Conservation (phyloP, 768 basidiomycete species). For the Rubroboletus pulcherrimus region DNA sequence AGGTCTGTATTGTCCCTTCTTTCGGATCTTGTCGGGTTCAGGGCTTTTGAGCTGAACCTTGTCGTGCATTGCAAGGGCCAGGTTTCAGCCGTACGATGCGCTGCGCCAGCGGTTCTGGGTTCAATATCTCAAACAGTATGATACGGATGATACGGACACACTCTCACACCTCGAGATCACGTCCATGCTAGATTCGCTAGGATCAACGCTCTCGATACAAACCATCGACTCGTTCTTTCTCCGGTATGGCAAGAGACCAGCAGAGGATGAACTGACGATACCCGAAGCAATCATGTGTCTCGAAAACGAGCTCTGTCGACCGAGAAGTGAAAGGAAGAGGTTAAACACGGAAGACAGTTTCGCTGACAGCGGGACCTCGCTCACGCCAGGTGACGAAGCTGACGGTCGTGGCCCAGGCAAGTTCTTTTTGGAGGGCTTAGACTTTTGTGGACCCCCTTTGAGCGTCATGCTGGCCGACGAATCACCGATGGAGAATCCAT, state of each 20-base stretch:
- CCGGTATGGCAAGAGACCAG: slow-evolving; percentile 58
- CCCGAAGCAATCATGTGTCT: slow-evolving; percentile 82
- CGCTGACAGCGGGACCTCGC: slow-evolving; percentile 46
- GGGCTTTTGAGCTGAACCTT: slow-evolving; percentile 1
- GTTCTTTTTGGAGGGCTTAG: slow-evolving; percentile 49
- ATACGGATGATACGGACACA: slow-evolving; percentile 72
- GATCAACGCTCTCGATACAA: slow-evolving; percentile 78
- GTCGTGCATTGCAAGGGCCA: slow-evolving; percentile 54
- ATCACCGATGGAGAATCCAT: slow-evolving; percentile 22
- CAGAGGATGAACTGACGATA: slow-evolving; percentile 67
- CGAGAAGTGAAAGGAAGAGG: slow-evolving; percentile 65
- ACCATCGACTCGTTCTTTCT: slow-evolving; percentile 85
- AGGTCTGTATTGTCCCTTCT: slow-evolving; percentile 37
- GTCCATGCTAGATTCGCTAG: slow-evolving; percentile 95
- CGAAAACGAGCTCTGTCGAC: slow-evolving; percentile 77
- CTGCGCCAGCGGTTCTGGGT: slow-evolving; percentile 90
- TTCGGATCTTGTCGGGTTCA: neutral
- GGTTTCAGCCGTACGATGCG: slow-evolving; percentile 92
- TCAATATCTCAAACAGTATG: slow-evolving; percentile 86
- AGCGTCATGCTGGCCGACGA: slow-evolving; percentile 29
- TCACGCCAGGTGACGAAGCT: slow-evolving; percentile 46
- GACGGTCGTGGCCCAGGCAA: slow-evolving; percentile 31
- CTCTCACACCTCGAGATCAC: slow-evolving; percentile 85
- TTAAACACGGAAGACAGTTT: slow-evolving; percentile 47
- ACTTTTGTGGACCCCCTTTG: slow-evolving; percentile 59